Base-by-base conservation (phyloP, 345 rosid species). In the Hypericum perforatum region DNA sequence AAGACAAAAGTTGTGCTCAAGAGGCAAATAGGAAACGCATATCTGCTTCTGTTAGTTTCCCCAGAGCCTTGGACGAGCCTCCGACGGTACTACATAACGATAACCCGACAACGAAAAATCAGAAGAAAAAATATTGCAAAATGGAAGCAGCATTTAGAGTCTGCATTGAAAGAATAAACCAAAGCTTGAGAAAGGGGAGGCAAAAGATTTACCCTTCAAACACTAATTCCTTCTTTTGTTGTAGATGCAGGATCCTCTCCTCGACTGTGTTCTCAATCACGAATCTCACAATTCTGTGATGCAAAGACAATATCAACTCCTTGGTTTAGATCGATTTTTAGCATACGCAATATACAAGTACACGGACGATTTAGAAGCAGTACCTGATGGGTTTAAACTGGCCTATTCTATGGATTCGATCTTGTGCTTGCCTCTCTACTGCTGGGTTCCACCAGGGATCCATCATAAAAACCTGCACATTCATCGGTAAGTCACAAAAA, bases 371-470 rank as follows among this genome's bases (percentile, higher is more conserved):
- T 7, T 56, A 54, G 58, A 58, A 36, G 41, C 38, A 11, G 12
- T 16, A 90, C 98, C 98, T 85, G 71, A 92, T 92, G 43, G 98
- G 98, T 50, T 92, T 92, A 72, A 78, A 85, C 65, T 92, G 98
- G 55, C 98, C 98, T 13, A 92, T 92, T 50, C 98, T 74, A 61
- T 88, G 98, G 63, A 92, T 92, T 71, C 98, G 82, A 70, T 92
- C 98, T 16, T 88, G 96, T 16, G 98, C 98, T 73, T 92, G 98
- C 52, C 65, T 72, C 82, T 92, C 98, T 53, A 88, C 96, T 36
- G 98, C 98, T 38, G 96, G 98, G 69, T 88, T 92, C 98, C 96
- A 92, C 96, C 98, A 92, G 6, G 98, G 98, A 53, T 92, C 98
- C 98, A 92, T 92, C 81, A 92, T 68, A 77, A 92, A 92, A 41